A percentile compares a stretch with the other conserved stretches of the same genome.
Evolutionary conservation across 768 basidiomycete species (phyloP).

Genomic region (Suillus weaverae): DNA sequence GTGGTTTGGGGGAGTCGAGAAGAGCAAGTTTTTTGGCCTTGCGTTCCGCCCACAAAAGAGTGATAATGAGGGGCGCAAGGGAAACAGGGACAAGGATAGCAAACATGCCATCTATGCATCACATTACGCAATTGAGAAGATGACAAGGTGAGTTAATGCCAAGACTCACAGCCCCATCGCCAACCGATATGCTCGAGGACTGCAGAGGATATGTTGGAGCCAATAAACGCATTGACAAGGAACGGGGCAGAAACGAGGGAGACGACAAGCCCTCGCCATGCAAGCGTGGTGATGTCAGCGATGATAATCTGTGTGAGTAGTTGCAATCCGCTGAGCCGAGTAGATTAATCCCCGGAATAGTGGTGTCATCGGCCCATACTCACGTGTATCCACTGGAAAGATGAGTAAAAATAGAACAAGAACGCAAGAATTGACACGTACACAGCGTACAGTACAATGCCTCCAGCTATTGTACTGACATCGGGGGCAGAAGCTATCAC

Average conservation of each 20-base stretch:
- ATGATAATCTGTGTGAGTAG: slow-evolving; percentile 64
- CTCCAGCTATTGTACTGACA: slow-evolving; percentile 47
- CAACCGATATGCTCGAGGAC: slow-evolving; percentile 50
- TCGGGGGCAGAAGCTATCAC: slow-evolving; percentile 52
- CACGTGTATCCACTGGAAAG: slow-evolving; percentile 58
- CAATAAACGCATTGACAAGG: slow-evolving; percentile 64
- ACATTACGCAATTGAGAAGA: not conserved
- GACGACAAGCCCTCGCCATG: slow-evolving; percentile 55
- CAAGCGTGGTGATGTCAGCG: slow-evolving; percentile 58
- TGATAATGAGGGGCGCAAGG: slow-evolving; percentile 52
- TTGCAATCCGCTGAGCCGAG: slow-evolving; percentile 51
- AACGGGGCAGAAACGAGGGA: slow-evolving; percentile 50
- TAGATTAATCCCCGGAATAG: not conserved
- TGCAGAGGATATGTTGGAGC: slow-evolving; percentile 56
- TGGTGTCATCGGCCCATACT: slow-evolving; percentile 19
- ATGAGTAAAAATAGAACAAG: slow-evolving; percentile 20
- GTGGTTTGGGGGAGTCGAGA: slow-evolving; percentile 14
- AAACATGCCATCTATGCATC: slow-evolving; percentile 51
- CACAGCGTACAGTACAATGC: slow-evolving; percentile 60
- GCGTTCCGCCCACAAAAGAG: slow-evolving; percentile 55
- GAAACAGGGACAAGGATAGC: slow-evolving; percentile 53
- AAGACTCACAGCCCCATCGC: slow-evolving; percentile 67
- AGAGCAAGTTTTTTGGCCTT: slow-evolving; percentile 43
- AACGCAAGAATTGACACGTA: slow-evolving; percentile 25
- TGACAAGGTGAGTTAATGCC: not conserved